Evolutionary conservation across 2,329 filamentous ascomycete genomes (phyloP).

Genomic region (Alternaria ventricosa): DNA sequence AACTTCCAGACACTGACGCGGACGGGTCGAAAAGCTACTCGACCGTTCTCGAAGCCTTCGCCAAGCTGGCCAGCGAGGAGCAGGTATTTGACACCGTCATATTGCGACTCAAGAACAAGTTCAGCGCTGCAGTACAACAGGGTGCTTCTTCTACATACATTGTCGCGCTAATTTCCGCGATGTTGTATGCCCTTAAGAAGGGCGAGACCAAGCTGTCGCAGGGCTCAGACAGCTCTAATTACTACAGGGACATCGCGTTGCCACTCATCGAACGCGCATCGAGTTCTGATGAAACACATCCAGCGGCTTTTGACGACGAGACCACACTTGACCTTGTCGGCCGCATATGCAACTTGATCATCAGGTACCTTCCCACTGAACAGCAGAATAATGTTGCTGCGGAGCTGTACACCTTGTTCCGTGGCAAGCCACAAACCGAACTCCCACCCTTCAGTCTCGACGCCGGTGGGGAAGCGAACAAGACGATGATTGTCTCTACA

Average conservation of each 20-base stretch:
- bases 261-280: constrained; percentile 50
- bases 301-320: constrained; percentile 53
- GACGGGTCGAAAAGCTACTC: constrained; percentile 57
- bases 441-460: constrained; percentile 42
- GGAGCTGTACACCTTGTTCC: constrained; percentile 63
- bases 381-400: constrained; percentile 60
- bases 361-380: constrained; percentile 59
- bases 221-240: constrained; percentile 46
- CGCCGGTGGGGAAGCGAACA: constrained; percentile 45
- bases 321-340: constrained; percentile 66
- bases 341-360: constrained; percentile 65
- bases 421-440: constrained; percentile 34
- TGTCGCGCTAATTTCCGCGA: constrained; percentile 65
- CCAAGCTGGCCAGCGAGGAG: constrained; percentile 67
- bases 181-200: constrained; percentile 66
- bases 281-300: constrained; percentile 40
- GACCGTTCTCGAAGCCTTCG: constrained; percentile 67
- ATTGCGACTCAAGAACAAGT: constrained; percentile 67
- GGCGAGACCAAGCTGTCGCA: constrained; percentile 60
- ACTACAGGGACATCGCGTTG: constrained; percentile 56
- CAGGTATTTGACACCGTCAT: constrained; percentile 70
- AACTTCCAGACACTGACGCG: constrained; percentile 64
- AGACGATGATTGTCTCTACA: constrained; percentile 63
- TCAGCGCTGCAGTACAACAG: constrained; percentile 63
- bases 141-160: constrained; percentile 61